Evolutionary conservation across 441 rosid genomes (phyloP).

Genomic region (Daphne laureola): DNA sequence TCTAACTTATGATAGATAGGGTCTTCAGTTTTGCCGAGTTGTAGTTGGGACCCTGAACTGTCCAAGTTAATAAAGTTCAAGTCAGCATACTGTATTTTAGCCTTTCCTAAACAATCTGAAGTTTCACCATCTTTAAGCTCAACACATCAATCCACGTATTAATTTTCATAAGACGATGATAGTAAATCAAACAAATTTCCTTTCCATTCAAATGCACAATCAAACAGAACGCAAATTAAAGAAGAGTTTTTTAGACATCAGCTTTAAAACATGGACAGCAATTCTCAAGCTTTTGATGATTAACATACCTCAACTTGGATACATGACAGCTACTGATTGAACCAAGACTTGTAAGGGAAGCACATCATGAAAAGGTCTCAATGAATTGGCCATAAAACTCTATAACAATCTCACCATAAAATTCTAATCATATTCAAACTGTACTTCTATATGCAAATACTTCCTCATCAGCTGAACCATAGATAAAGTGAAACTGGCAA

Average conservation of each 20-base stretch:
- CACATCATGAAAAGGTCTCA: constrained; percentile 10
- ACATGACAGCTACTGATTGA: constrained; percentile 8
- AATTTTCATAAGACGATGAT: too few relatives aligned
- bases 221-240: neutral
- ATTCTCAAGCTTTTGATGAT: constrained; percentile 7
- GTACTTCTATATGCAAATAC: constrained; percentile 62
- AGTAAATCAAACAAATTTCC: too few relatives aligned
- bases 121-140: too few relatives aligned
- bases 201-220: too few relatives aligned
- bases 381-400: constrained; percentile 14
- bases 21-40: too few relatives aligned
- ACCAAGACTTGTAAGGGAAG: constrained; percentile 15
- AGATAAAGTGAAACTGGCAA: constrained; percentile 58
- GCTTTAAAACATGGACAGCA: constrained; percentile 1
- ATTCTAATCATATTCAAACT: constrained; percentile 49
- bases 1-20: too few relatives aligned
- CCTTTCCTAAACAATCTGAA: too few relatives aligned
- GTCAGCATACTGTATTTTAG: too few relatives aligned
- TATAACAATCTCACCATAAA: constrained; percentile 8
- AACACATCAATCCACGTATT: too few relatives aligned
- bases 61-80: too few relatives aligned
- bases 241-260: constrained; percentile 14
- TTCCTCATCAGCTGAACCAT: constrained; percentile 70
- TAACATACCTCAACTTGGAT: constrained; percentile 14
- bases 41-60: too few relatives aligned